Conservation (phyloP, 2,329 filamentous ascomycete species). For the Diaporthe vaccinii region DNA sequence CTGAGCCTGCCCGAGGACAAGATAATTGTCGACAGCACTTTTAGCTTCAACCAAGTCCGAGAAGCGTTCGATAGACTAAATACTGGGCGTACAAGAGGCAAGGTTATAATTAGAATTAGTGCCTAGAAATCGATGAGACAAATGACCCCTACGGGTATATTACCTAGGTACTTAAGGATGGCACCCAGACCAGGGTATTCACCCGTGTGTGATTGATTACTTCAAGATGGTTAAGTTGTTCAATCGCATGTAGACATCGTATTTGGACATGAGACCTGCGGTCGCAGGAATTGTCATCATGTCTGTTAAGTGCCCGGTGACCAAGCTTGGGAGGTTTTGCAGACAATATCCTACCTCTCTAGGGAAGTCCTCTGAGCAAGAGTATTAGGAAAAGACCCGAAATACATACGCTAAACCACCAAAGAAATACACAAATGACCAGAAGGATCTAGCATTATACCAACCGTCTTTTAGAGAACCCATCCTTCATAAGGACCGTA, state of each 20-base stretch:
- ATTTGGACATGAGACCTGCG: not conserved
- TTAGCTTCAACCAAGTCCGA: constrained; percentile 8
- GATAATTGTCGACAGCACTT: constrained; percentile 30
- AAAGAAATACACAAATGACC: not conserved
- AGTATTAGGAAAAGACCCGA: not conserved
- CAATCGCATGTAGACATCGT: not conserved
- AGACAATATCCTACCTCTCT: not conserved
- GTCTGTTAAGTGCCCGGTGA: not conserved
- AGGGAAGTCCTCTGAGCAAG: not conserved
- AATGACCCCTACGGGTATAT: too few relatives aligned
- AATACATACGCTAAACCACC: not conserved
- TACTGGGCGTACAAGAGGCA: constrained; percentile 11
- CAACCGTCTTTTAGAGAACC: not conserved
- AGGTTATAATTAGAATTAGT: not conserved
- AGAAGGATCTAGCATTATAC: not conserved
- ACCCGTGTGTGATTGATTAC: not conserved
- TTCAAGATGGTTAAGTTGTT: not conserved
- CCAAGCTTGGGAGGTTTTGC: not conserved
- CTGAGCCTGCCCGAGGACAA: constrained; percentile 10
- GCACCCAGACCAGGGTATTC: not conserved
- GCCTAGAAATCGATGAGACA: not conserved
- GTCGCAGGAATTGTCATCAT: not conserved
- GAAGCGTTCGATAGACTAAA: constrained; percentile 26
- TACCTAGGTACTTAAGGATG: not conserved
- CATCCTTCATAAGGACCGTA: not conserved